Evolutionary conservation across 306 rosid species (phyloP).

Genomic region (barrel medic (Medicago truncatula)): MtrunA17r5.0-ANR NC_053045.1:4128501-4129000

Average conservation of each 20-base stretch:
- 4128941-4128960: slow-evolving; percentile 55
- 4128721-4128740: slow-evolving; percentile 28
- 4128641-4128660: slow-evolving; percentile 51
- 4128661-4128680: slow-evolving; percentile 61
- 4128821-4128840: slow-evolving; percentile 37
- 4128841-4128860: slow-evolving; percentile 49
- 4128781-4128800: slow-evolving; percentile 47
- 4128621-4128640: slow-evolving; percentile 36
- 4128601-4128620: slow-evolving; percentile 40
- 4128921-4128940: slow-evolving; percentile 58
- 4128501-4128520: slow-evolving; percentile 39
- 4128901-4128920: slow-evolving; percentile 1
- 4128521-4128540: slow-evolving; percentile 29
- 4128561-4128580: slow-evolving; percentile 40
- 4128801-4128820: slow-evolving; percentile 31
- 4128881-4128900: slow-evolving; percentile 10
- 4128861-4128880: slow-evolving; percentile 14
- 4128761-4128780: slow-evolving; percentile 1
- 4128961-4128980: slow-evolving; percentile 48
- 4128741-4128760: slow-evolving; percentile 20
- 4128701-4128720: slow-evolving; percentile 33
- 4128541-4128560: slow-evolving; percentile 29
- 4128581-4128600: slow-evolving; percentile 45
- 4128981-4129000: slow-evolving; percentile 54
- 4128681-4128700: slow-evolving; percentile 38